Percentiles rank a stretch among this genome's conserved stretches.
These are phyloP conservation scores for Leccinum solheimii DNA, from an alignment of 1,284 basidiomycete genomes.

Conservation along the genomic window DNA sequence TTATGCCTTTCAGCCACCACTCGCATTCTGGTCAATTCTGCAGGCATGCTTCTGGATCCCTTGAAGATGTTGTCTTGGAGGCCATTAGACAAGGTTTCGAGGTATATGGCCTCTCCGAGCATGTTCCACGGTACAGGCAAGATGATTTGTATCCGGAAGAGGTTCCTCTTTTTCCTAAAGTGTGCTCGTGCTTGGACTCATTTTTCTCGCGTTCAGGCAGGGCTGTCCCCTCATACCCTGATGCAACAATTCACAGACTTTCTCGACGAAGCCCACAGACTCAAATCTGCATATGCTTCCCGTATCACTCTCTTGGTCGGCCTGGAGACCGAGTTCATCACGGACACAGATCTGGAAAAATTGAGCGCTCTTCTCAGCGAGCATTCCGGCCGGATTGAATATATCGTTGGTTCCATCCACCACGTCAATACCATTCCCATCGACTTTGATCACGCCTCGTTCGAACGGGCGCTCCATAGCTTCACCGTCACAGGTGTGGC, in stretches of 20 bases:
- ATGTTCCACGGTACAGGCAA: constrained; percentile 83
- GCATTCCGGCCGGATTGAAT: constrained; percentile 67
- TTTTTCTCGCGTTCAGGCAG: constrained; percentile 41
- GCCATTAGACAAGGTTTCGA: constrained; percentile 81
- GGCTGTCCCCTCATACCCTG: constrained; percentile 49
- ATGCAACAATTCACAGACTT: constrained; percentile 66
- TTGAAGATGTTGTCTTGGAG: constrained; percentile 79
- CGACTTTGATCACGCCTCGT: constrained; percentile 85
- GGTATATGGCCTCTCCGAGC: constrained; percentile 91
- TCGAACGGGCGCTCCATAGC: constrained; percentile 56
- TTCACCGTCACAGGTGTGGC: constrained; percentile 33
- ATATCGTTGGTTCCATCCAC: constrained; percentile 92
- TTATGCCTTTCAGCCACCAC: constrained; percentile 89
- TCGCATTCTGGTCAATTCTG: constrained; percentile 98
- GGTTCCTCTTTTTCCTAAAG: constrained; percentile 45
- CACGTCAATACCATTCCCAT: constrained; percentile 89
- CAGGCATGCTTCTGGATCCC: constrained; percentile 77
- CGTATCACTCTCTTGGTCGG: constrained; percentile 83
- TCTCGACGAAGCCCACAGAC: constrained; percentile 72
- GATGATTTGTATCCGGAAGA: constrained; percentile 95
- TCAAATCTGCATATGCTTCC: constrained; percentile 61
- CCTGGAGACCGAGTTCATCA: constrained; percentile 92
- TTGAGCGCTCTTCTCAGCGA: constrained; percentile 52
- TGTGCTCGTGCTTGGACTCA: constrained; percentile 14
- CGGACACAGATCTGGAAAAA: constrained; percentile 59